Percentiles rank a stretch among this genome's conserved stretches.
Conservation (phyloP, 2,329 filamentous ascomycete genomes). For the Diatrype stigma region DNA sequence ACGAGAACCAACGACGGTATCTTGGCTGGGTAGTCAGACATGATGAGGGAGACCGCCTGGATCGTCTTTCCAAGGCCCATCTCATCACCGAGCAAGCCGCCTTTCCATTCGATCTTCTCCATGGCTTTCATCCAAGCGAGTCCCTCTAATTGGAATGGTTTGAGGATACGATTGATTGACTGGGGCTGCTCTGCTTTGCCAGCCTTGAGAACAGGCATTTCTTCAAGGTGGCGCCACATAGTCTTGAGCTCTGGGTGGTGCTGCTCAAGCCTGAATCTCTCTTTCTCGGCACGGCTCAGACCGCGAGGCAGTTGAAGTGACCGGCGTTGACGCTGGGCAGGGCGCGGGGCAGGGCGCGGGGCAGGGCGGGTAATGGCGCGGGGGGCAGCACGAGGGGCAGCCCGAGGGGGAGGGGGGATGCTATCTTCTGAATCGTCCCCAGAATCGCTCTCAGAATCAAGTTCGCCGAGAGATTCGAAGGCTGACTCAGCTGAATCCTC, state of each 20-base stretch:
- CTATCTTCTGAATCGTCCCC: constrained; percentile 4
- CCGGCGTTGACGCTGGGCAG: constrained; percentile 4
- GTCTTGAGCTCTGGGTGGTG: constrained; percentile 74
- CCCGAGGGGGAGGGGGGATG: constrained; percentile 32
- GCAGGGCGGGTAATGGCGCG: too few species aligned
- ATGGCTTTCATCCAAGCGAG: constrained; percentile 92
- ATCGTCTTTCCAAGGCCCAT: constrained; percentile 99
- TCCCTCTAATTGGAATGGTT: constrained; percentile 91
- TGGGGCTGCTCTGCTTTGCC: constrained; percentile 65
- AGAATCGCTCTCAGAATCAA: neutral
- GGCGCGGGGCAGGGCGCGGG: constrained; percentile 26
- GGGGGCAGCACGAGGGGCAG: constrained; percentile 12
- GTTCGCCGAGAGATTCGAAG: neutral
- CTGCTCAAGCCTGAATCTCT: constrained; percentile 65
- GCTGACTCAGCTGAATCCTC: neutral
- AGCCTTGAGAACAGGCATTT: constrained; percentile 61
- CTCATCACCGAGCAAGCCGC: constrained; percentile 89
- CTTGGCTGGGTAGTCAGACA: constrained; percentile 90
- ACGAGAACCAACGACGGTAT: constrained; percentile 83
- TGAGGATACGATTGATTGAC: constrained; percentile 77
- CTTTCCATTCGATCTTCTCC: constrained; percentile 80
- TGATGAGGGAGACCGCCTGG: constrained; percentile 93
- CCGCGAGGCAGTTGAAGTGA: too few species aligned
- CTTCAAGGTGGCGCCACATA: constrained; percentile 79
- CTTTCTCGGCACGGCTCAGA: constrained; percentile 29